These are phyloP conservation scores for Pugionium cornutum DNA, from an alignment of 345 rosid species.

Conservation along the genomic window DNA sequence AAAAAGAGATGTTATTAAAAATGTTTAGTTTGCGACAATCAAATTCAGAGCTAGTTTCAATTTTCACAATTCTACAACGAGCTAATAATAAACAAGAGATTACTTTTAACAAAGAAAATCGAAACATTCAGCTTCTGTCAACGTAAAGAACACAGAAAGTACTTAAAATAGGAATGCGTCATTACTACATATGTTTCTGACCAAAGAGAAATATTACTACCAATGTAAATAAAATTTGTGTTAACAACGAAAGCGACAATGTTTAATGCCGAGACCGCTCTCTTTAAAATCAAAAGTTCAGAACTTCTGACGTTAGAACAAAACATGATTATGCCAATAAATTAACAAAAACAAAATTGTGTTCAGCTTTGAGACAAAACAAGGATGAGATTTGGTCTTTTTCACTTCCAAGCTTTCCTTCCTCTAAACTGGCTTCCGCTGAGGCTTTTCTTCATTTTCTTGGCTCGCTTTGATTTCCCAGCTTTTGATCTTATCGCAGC, in stretches of 20 bases:
- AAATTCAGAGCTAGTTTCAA: too few species aligned
- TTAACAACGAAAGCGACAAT: neutral
- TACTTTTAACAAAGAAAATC: too few species aligned
- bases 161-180: too few species aligned
- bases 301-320: neutral
- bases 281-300: conserved; percentile 6
- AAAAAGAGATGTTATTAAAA: too few species aligned
- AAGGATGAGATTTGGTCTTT: conserved; percentile 7
- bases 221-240: neutral
- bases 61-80: too few species aligned
- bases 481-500: conserved; percentile 76
- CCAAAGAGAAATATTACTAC: neutral
- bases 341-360: conserved; percentile 18
- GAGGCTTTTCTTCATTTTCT: conserved; percentile 47
- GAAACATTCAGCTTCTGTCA: too few species aligned
- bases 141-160: too few species aligned
- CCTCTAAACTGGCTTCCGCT: conserved; percentile 81
- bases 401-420: conserved; percentile 83
- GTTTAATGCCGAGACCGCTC: neutral
- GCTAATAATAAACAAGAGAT: too few species aligned
- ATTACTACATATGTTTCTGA: too few species aligned
- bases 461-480: conserved; percentile 51
- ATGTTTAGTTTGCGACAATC: too few species aligned
- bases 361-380: conserved; percentile 12
- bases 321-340: conserved; percentile 9